Evolutionary conservation across 345 rosid species (phyloP).

Genomic region (Syzygium grande): DNA sequence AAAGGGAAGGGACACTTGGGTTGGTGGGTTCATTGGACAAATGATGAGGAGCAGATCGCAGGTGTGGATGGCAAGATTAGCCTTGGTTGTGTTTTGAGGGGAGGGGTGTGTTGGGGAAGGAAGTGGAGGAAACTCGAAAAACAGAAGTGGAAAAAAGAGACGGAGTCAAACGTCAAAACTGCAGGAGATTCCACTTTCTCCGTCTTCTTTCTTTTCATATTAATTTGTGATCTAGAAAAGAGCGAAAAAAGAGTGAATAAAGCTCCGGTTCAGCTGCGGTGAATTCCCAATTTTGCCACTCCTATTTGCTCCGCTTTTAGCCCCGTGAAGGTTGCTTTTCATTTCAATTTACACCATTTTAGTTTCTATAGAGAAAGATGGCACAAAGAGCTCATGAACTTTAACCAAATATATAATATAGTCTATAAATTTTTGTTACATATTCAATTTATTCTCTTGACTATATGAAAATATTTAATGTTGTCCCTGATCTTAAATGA

Average conservation of each 20-base stretch:
- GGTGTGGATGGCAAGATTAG: neutral
- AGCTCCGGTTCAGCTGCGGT: neutral
- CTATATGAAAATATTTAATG: too few relatives aligned
- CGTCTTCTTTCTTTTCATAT: neutral
- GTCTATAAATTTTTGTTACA: too few relatives aligned
- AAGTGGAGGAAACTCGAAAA: neutral
- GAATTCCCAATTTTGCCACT: neutral
- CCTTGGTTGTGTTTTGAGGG: neutral
- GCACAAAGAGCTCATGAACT: too few relatives aligned
- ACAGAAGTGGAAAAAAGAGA: neutral
- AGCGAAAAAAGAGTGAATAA: neutral
- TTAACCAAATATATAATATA: too few relatives aligned
- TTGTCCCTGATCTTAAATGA: too few relatives aligned
- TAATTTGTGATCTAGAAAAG: neutral
- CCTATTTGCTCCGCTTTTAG: neutral
- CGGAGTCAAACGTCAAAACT: neutral
- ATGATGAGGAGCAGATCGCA: slow-evolving; percentile 4
- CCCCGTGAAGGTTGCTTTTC: neutral
- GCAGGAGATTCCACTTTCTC: neutral
- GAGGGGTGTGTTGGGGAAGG: neutral
- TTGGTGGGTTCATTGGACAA: slow-evolving; percentile 13
- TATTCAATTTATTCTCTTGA: too few relatives aligned
- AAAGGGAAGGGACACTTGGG: slow-evolving; percentile 13
- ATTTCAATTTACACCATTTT: neutral
- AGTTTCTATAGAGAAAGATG: too few relatives aligned